These are phyloP conservation scores for Russula sp. DNA, from an alignment of 768 basidiomycete genomes.

Conservation along the genomic window DNA sequence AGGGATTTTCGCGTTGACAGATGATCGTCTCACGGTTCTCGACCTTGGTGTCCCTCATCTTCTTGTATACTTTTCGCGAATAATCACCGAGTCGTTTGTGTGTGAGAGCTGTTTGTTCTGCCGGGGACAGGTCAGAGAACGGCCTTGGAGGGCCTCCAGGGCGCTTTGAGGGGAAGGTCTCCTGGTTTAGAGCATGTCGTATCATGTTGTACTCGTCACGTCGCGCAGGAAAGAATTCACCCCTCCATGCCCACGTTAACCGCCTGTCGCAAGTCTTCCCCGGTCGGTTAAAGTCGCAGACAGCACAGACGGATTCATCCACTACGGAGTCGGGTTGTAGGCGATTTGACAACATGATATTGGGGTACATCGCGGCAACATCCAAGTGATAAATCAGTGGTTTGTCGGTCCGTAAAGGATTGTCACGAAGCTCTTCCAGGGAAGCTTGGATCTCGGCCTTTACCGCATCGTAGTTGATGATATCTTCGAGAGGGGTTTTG, in stretches of 20 bases:
- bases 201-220: conserved; percentile 99
- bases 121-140: conserved; percentile 75
- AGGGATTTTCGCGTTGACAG: conserved; percentile 96
- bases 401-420: conserved; percentile 82
- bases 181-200: conserved; percentile 92
- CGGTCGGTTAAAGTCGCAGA: conserved; percentile 96
- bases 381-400: conserved; percentile 98
- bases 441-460: conserved; percentile 71
- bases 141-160: conserved; percentile 71
- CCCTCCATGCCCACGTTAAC: conserved; percentile 97
- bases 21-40: conserved; percentile 93
- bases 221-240: conserved; percentile 96
- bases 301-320: conserved; percentile 93
- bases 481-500: conserved; percentile 68
- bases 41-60: conserved; percentile 95
- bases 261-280: conserved; percentile 93
- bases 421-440: conserved; percentile 88
- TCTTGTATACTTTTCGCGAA: conserved; percentile 97
- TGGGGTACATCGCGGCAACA: conserved; percentile 99
- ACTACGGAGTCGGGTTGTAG: conserved; percentile 98
- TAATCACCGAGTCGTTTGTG: conserved; percentile 99
- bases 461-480: conserved; percentile 95
- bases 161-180: conserved; percentile 80
- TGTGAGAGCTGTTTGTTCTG: conserved; percentile 87
- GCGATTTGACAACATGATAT: conserved; percentile 99